Percentiles rank a stretch among this genome's conserved stretches.
Evolutionary conservation across 202 grass and related monocot species (phyloP).

Genomic region (Carex arenaria): DNA sequence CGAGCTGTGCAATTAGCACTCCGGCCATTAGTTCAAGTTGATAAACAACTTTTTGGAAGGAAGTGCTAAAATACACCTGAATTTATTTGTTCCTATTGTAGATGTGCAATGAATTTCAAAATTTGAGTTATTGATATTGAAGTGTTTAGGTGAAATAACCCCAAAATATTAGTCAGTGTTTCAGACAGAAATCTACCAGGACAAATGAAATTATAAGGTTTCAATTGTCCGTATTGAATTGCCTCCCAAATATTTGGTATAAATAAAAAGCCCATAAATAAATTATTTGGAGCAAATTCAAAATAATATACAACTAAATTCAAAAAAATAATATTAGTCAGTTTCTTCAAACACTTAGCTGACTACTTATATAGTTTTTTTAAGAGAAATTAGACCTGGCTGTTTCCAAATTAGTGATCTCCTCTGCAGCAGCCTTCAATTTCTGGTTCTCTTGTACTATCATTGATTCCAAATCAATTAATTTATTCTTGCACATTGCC

Average conservation of each 20-base stretch:
- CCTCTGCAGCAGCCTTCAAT: slow-evolving; percentile 43
- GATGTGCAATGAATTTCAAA: not conserved
- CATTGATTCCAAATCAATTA: slow-evolving; percentile 42
- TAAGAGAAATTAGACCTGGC: slow-evolving; percentile 31
- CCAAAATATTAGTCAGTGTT: not conserved
- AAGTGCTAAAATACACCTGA: not conserved
- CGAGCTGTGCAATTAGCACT: not conserved
- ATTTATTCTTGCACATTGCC: slow-evolving; percentile 37
- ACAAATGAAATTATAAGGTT: not conserved
- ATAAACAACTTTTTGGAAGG: not conserved
- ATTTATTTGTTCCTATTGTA: not conserved
- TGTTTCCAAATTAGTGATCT: slow-evolving; percentile 57
- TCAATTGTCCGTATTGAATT: not conserved
- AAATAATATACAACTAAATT: not conserved
- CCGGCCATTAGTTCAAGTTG: not conserved
- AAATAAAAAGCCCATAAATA: not conserved
- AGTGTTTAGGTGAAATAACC: not conserved
- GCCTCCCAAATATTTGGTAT: not conserved
- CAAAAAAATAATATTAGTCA: not conserved
- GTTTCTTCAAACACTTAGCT: not conserved
- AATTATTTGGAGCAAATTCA: not conserved
- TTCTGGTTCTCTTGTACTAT: slow-evolving; percentile 38
- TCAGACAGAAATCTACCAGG: not conserved
- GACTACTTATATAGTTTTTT: not conserved
- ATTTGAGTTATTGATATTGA: not conserved